These are phyloP conservation scores for Nitzschia sp. DNA, from an alignment of 108 stramenopile genomes.

Conservation along the genomic window DNA sequence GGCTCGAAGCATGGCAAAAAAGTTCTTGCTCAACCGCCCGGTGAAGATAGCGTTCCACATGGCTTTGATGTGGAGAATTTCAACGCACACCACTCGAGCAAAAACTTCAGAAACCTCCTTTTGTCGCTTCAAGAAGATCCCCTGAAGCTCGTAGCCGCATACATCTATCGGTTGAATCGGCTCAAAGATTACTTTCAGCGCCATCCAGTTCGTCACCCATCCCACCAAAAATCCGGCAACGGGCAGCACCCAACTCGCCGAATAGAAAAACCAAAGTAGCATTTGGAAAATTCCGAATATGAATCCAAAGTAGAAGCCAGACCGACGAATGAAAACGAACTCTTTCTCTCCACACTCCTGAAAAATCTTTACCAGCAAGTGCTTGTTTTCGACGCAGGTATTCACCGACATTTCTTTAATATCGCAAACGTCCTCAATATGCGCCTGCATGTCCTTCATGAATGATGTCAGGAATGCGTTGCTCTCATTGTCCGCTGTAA, in stretches of 20 bases:
- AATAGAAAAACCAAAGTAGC: constrained; percentile 80
- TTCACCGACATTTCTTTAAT: constrained; percentile 87
- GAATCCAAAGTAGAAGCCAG: constrained; percentile 94
- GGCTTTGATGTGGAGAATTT: constrained; percentile 59
- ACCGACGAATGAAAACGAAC: constrained; percentile 85
- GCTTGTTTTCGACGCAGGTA: constrained; percentile 85
- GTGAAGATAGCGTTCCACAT: constrained; percentile 83
- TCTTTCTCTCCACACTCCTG: constrained; percentile 93
- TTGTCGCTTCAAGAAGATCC: constrained; percentile 93
- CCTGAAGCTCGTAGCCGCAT: constrained; percentile 74
- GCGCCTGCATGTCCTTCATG: constrained; percentile 80
- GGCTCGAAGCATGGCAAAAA: constrained; percentile 82
- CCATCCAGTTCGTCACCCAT: constrained; percentile 93
- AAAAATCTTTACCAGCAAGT: constrained; percentile 89
- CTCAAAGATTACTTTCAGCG: constrained; percentile 91
- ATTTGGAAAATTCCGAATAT: constrained; percentile 92
- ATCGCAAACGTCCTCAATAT: constrained; percentile 87
- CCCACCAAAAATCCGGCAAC: constrained; percentile 85
- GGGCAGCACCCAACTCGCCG: constrained; percentile 61
- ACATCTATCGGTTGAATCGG: constrained; percentile 82
- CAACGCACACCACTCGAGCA: constrained; percentile 57
- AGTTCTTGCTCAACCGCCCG: constrained; percentile 76
- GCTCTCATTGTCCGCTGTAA: constrained; percentile 71
- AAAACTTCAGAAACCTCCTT: constrained; percentile 84
- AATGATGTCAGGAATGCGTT: constrained; percentile 68